These are phyloP conservation scores for Marasmius fiardii DNA, from an alignment of 1,284 basidiomycete species.

Conservation along the genomic window DNA sequence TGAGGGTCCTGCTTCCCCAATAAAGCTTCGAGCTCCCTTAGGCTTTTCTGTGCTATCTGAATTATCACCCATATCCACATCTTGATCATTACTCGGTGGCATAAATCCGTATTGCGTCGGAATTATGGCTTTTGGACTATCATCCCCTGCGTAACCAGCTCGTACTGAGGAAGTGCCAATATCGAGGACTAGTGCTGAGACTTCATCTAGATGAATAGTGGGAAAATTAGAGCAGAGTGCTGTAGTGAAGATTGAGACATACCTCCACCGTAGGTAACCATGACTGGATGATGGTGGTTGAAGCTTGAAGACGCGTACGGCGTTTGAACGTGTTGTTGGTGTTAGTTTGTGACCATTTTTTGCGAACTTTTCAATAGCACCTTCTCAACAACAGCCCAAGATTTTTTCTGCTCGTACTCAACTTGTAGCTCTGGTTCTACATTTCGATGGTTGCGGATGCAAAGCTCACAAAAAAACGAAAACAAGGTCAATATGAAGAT, in stretches of 20 bases:
- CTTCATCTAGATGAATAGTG: slow-evolving; percentile 63
- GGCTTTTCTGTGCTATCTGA: slow-evolving; percentile 30
- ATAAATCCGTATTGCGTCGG: slow-evolving; percentile 88
- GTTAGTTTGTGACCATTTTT: slow-evolving; percentile 17
- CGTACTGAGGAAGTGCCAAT: slow-evolving; percentile 89
- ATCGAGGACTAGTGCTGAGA: slow-evolving; percentile 94
- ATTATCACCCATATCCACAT: slow-evolving; percentile 57
- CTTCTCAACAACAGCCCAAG: neutral
- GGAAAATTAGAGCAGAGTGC: neutral
- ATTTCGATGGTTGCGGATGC: slow-evolving; percentile 31
- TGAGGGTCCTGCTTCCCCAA: slow-evolving; percentile 91
- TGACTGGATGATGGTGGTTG: slow-evolving; percentile 22
- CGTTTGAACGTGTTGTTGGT: slow-evolving; percentile 18
- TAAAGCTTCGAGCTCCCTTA: slow-evolving; percentile 67
- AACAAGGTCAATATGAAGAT: slow-evolving; percentile 38
- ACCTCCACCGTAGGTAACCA: slow-evolving; percentile 78
- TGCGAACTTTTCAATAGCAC: neutral
- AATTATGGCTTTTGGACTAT: slow-evolving; percentile 90
- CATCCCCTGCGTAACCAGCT: slow-evolving; percentile 97
- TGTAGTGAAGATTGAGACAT: slow-evolving; percentile 20
- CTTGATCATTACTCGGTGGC: slow-evolving; percentile 39
- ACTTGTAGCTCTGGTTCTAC: slow-evolving; percentile 1
- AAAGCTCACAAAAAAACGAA: slow-evolving; percentile 52
- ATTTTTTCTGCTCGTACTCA: slow-evolving; percentile 1
- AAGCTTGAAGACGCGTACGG: slow-evolving; percentile 6